phyloP scores from a whole-genome alignment of 2,329 filamentous ascomycete species.

The Xylaria sp. region DNA sequence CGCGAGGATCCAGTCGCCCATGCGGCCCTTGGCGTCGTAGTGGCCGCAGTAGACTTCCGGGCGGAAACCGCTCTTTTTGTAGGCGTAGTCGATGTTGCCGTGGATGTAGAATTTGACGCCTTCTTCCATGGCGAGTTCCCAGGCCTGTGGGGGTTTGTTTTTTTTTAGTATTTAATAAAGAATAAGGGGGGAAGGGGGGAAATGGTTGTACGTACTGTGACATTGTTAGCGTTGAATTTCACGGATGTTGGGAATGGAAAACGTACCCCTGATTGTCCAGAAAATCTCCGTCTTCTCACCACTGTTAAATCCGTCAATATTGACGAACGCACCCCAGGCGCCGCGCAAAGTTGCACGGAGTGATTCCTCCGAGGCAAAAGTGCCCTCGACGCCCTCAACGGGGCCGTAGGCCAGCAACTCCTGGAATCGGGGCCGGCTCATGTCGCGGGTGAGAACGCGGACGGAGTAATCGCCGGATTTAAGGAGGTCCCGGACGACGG shows the following conservation, averaged over 20 bases:
- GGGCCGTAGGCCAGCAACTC: slow-evolving; percentile 39
- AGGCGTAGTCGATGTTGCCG: slow-evolving; percentile 45
- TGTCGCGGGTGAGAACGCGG: slow-evolving; percentile 44
- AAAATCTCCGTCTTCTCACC: slow-evolving; percentile 49
- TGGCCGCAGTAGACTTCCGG: slow-evolving; percentile 43
- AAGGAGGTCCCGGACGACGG: slow-evolving; percentile 40
- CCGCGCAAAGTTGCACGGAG: slow-evolving; percentile 41
- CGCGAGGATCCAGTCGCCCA: slow-evolving; percentile 41
- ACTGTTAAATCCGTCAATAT: slow-evolving; percentile 49
- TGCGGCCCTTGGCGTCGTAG: slow-evolving; percentile 43
- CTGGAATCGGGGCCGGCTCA: slow-evolving; percentile 37
- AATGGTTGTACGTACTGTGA: slow-evolving; percentile 5
- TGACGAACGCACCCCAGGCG: slow-evolving; percentile 47
- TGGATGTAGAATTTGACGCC: slow-evolving; percentile 41
- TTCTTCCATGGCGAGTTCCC: slow-evolving; percentile 40
- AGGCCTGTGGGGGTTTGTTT: slow-evolving; percentile 24
- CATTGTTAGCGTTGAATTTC: slow-evolving; percentile 1
- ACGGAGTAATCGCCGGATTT: slow-evolving; percentile 40
- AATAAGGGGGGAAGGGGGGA: no score
- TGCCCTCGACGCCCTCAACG: slow-evolving; percentile 44
- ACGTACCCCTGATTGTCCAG: slow-evolving; percentile 37
- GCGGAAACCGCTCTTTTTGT: slow-evolving; percentile 44
- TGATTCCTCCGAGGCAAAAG: slow-evolving; percentile 41
- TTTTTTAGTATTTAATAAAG: no score
- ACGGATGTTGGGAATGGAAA: not conserved